Percentiles rank a stretch among this genome's conserved stretches.
phyloP scores from a whole-genome alignment of 2,329 filamentous ascomycete species.

The Claviceps monticola region DNA sequence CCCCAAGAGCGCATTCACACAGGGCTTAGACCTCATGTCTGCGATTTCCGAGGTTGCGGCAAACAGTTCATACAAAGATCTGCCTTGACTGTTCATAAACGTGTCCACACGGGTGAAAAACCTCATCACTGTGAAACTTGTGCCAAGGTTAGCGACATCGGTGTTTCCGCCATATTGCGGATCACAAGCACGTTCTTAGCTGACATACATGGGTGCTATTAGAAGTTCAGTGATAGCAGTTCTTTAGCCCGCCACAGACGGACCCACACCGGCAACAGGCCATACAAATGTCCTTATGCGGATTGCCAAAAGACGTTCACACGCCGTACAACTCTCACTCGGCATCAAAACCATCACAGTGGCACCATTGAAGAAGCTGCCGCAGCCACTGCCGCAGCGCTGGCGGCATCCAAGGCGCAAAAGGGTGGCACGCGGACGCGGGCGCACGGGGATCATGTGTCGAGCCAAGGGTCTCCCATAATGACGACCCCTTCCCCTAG shows the following conservation, averaged over 20 bases:
- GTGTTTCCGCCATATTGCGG: neutral
- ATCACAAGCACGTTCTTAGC: neutral
- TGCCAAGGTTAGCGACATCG: slow-evolving; percentile 58
- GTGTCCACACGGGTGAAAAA: slow-evolving; percentile 95
- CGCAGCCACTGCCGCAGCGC: slow-evolving; percentile 71
- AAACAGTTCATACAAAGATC: slow-evolving; percentile 97
- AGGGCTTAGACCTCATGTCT: slow-evolving; percentile 80
- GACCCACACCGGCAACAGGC: slow-evolving; percentile 89
- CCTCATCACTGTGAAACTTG: slow-evolving; percentile 96
- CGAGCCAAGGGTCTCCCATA: slow-evolving; percentile 57
- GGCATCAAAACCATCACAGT: slow-evolving; percentile 91
- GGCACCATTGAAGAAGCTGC: slow-evolving; percentile 91
- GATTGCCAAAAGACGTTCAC: slow-evolving; percentile 99
- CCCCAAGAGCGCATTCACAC: slow-evolving; percentile 86
- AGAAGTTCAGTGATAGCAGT: slow-evolving; percentile 95
- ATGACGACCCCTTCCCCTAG: slow-evolving; percentile 73
- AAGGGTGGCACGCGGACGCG: slow-evolving; percentile 34
- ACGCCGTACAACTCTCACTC: slow-evolving; percentile 81
- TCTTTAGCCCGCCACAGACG: slow-evolving; percentile 85
- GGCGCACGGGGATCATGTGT: slow-evolving; percentile 59
- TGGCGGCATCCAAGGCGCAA: slow-evolving; percentile 40
- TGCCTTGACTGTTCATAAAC: slow-evolving; percentile 84
- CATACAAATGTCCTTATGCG: slow-evolving; percentile 94
- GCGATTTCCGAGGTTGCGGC: slow-evolving; percentile 74
- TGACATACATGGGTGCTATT: slow-evolving; percentile 2